Evolutionary conservation across 73 alveolate species (phyloP).

Genomic region (Halteria grandinella): DNA sequence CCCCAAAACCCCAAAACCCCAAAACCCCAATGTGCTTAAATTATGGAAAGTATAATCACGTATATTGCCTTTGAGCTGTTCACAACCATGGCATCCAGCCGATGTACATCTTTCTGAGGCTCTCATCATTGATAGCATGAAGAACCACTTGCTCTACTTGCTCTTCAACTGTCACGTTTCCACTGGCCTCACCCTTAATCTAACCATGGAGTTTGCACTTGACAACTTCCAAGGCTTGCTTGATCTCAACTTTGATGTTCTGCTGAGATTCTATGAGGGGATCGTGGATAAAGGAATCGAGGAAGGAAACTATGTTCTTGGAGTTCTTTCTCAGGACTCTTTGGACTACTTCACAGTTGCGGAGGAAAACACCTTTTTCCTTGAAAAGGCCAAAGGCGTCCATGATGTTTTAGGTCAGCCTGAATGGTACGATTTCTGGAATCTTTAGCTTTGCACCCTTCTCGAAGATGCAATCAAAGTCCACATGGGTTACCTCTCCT

Average conservation of each 20-base stretch:
- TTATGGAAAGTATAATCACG: no score
- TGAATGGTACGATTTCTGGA: slow-evolving; percentile 97
- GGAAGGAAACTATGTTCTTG: slow-evolving; percentile 70
- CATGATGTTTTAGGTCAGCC: slow-evolving; percentile 90
- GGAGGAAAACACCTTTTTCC: slow-evolving; percentile 88
- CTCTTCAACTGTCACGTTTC: slow-evolving; percentile 66
- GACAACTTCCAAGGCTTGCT: slow-evolving; percentile 56
- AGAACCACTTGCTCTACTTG: slow-evolving; percentile 70
- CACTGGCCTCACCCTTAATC: slow-evolving; percentile 57
- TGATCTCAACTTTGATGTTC: slow-evolving; percentile 52
- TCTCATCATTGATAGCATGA: slow-evolving; percentile 77
- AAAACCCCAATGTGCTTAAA: no score
- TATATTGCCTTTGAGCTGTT: no score
- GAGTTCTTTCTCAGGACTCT: slow-evolving; percentile 76
- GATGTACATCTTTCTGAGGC: slow-evolving; percentile 78
- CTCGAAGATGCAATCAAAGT: slow-evolving; percentile 95
- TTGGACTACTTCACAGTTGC: slow-evolving; percentile 76
- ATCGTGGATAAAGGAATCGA: slow-evolving; percentile 82
- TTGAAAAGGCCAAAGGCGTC: slow-evolving; percentile 91
- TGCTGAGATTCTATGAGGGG: slow-evolving; percentile 73
- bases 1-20: no score
- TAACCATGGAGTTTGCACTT: slow-evolving; percentile 76
- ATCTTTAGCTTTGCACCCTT: slow-evolving; percentile 87
- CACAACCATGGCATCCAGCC: slow-evolving; percentile 95
- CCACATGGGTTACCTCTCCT: slow-evolving; percentile 94